These are phyloP conservation scores for Stevia rebaudiana DNA, from an alignment of 140 eudicot species.

Conservation along the genomic window DNA sequence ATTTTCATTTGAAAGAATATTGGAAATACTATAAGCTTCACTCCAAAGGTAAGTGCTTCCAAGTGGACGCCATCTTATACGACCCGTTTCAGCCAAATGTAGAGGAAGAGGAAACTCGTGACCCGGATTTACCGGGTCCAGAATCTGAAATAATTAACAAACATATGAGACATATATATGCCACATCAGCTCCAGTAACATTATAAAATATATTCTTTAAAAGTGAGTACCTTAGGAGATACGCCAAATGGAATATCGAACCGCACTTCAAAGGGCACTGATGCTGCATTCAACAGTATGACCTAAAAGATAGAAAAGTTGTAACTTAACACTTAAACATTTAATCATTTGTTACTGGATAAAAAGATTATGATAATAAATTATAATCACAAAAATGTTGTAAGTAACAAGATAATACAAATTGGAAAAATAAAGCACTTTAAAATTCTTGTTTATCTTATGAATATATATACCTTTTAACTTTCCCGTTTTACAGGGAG, in stretches of 20 bases:
- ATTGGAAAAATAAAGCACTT: background rate
- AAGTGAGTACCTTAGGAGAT: slow-evolving; percentile 70
- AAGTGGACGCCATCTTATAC: slow-evolving; percentile 93
- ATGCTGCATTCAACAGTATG: slow-evolving; percentile 65
- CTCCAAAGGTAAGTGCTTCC: slow-evolving; percentile 92
- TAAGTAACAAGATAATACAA: background rate
- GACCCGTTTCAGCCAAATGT: slow-evolving; percentile 96
- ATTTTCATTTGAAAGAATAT: slow-evolving; percentile 60
- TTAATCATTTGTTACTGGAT: background rate
- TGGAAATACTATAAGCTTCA: slow-evolving; percentile 84
- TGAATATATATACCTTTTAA: background rate
- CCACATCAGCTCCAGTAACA: slow-evolving; percentile 11
- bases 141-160: slow-evolving; percentile 50
- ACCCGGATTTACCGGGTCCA: slow-evolving; percentile 92
- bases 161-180: slow-evolving; percentile 14
- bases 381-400: background rate
- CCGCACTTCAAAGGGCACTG: slow-evolving; percentile 84
- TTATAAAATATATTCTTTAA: slow-evolving; percentile 1
- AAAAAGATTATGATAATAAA: background rate
- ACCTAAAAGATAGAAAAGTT: slow-evolving; percentile 58
- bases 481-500: too few relatives aligned
- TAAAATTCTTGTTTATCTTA: background rate
- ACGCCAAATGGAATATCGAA: slow-evolving; percentile 97
- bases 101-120: slow-evolving; percentile 95
- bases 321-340: too few relatives aligned